Evolutionary conservation across 2,329 filamentous ascomycete genomes (phyloP).

Genomic region (Epicoccum nigrum): DNA sequence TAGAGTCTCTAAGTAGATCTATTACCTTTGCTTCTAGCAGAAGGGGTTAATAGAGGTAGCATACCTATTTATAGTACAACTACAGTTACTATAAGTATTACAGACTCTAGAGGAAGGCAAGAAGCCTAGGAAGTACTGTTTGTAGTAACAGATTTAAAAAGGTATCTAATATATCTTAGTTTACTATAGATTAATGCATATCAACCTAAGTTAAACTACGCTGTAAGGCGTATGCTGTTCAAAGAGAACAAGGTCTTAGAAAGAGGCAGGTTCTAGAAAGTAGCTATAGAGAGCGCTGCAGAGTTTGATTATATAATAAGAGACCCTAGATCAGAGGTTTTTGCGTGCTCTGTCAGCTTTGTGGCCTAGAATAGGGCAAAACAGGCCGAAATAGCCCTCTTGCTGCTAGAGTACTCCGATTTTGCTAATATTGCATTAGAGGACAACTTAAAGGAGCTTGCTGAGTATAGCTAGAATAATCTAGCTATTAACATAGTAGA

Average conservation of each 20-base stretch:
- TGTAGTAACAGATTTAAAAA: neutral
- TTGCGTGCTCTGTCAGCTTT: neutral
- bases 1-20: neutral
- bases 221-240: neutral
- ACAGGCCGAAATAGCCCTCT: neutral
- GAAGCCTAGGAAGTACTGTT: neutral
- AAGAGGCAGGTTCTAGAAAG: neutral
- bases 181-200: neutral
- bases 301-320: neutral
- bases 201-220: neutral
- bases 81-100: neutral
- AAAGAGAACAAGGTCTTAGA: neutral
- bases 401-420: neutral
- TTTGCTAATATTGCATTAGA: neutral
- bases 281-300: neutral
- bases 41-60: neutral
- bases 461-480: neutral
- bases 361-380: neutral
- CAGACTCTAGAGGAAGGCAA: neutral
- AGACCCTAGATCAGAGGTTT: neutral
- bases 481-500: neutral
- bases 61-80: neutral
- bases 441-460: neutral
- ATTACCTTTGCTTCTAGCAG: neutral
- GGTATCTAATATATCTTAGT: neutral